Conservation (phyloP, 139 green algal genomes). For the Ulvella scutata region DNA sequence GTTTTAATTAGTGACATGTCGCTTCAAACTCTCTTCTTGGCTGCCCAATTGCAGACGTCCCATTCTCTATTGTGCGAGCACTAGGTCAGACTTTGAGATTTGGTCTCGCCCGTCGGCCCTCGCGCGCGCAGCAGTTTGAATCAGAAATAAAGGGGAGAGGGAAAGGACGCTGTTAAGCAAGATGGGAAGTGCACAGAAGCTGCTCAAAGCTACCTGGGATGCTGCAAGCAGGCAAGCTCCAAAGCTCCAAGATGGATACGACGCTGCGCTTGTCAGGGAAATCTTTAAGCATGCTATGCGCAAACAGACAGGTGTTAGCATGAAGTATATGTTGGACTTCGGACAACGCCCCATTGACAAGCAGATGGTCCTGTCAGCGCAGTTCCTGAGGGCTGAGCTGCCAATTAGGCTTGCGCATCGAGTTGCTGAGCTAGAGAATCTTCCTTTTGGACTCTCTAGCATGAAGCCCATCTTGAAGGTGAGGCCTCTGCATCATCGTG, state of each 20-base stretch:
- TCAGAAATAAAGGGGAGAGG: no score
- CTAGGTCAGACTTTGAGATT: no score
- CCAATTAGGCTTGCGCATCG: conserved; percentile 86
- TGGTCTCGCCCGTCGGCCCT: no score
- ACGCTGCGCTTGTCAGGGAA: conserved; percentile 55
- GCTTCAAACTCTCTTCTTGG: no score
- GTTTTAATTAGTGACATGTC: no score
- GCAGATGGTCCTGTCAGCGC: conserved; percentile 83
- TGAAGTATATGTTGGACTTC: conserved; percentile 98
- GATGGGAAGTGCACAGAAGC: not conserved
- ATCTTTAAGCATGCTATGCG: conserved; percentile 77
- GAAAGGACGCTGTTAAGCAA: not conserved
- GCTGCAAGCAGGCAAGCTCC: not conserved
- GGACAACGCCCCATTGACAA: conserved; percentile 77
- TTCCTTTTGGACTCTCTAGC: conserved; percentile 82
- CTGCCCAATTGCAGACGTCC: no score
- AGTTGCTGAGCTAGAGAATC: conserved; percentile 91
- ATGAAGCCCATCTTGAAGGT: conserved; percentile 85
- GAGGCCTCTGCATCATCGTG: not conserved
- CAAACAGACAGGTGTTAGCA: conserved; percentile 89
- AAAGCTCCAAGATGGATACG: not conserved
- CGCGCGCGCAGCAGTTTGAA: no score
- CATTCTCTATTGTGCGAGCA: no score
- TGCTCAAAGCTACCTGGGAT: not conserved
- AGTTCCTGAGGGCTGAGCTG: conserved; percentile 96